Conservation (phyloP, 1,284 basidiomycete species). For the Wallemia mellicola region DNA sequence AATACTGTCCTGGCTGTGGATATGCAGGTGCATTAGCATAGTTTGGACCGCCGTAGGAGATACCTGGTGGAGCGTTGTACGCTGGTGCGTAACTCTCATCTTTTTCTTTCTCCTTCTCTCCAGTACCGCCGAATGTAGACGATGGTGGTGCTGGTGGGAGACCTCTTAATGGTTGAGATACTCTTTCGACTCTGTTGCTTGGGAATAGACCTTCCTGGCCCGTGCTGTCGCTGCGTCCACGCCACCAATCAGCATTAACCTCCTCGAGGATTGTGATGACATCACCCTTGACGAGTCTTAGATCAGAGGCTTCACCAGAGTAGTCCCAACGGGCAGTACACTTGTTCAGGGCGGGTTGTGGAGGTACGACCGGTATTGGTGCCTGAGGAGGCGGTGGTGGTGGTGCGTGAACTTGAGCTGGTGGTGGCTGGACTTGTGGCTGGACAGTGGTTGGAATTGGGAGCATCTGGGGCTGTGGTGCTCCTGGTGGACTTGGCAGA, state of each 20-base stretch:
- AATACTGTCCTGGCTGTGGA: background rate
- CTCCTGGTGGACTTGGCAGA: background rate
- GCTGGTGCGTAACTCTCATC: background rate
- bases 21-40: background rate
- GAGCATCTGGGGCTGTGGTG: background rate
- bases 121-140: background rate
- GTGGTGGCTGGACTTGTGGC: background rate
- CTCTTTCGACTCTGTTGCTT: background rate
- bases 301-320: background rate
- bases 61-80: background rate
- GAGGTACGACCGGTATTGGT: background rate
- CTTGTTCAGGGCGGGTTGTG: background rate
- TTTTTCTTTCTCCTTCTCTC: background rate
- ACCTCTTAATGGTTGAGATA: background rate
- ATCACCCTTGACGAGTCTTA: background rate
- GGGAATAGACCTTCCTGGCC: background rate
- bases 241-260: background rate
- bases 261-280: background rate
- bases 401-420: background rate
- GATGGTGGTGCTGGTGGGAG: background rate
- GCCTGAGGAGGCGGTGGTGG: background rate
- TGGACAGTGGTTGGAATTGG: background rate
- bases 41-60: background rate
- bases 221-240: background rate
- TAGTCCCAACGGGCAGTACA: background rate